Conservation (phyloP, 2,329 filamentous ascomycete species). For the Diplodia scrobiculata region DNA sequence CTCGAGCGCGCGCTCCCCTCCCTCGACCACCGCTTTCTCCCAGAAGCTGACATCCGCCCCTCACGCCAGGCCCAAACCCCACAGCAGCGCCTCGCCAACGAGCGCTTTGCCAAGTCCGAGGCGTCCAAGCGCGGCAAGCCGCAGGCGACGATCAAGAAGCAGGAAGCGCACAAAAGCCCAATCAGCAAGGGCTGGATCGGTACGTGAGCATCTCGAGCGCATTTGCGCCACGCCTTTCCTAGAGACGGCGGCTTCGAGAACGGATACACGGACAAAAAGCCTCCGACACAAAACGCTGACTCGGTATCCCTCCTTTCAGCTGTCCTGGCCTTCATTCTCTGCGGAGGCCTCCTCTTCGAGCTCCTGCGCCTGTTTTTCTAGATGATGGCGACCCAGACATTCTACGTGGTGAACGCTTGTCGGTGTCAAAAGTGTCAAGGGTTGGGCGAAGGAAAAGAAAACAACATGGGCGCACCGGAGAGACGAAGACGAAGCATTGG, state of each 20-base stretch:
- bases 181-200: slow-evolving; percentile 62
- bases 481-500: background rate
- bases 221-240: background rate
- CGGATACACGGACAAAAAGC: background rate
- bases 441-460: background rate
- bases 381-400: background rate
- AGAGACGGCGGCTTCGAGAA: background rate
- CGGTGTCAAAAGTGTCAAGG: background rate
- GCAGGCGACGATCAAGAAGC: slow-evolving; percentile 53
- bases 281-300: background rate
- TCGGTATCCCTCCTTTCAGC: slow-evolving; percentile 45
- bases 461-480: background rate
- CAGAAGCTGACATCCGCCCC: background rate
- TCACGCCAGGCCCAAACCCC: slow-evolving; percentile 72
- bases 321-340: slow-evolving; percentile 64
- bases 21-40: slow-evolving; percentile 1
- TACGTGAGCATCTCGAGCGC: slow-evolving; percentile 46
- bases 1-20: background rate
- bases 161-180: slow-evolving; percentile 56
- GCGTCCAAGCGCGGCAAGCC: slow-evolving; percentile 73
- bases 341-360: slow-evolving; percentile 63
- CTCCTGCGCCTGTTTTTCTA: slow-evolving; percentile 53
- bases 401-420: background rate
- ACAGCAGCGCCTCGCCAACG: slow-evolving; percentile 78
- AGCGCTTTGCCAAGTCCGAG: slow-evolving; percentile 73